Evolutionary conservation across 23 red algal species (phyloP).

Genomic region (Cyanidium caldarium): DNA sequence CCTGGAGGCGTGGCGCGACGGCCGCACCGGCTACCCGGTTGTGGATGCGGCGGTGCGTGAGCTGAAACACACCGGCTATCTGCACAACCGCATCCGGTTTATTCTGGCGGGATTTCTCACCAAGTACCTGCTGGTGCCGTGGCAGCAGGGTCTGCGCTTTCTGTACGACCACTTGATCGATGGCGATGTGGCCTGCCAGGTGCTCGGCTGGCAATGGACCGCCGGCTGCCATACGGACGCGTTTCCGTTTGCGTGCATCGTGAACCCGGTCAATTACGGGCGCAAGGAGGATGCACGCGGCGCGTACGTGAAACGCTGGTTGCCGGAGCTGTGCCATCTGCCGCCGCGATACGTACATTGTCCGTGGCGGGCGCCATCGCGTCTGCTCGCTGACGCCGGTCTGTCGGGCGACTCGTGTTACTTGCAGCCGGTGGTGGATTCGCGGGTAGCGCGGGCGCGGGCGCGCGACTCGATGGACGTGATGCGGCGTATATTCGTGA

Average conservation of each 20-base stretch:
- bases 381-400: background rate
- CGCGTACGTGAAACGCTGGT: conserved; percentile 5
- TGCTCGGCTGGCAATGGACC: conserved; percentile 90
- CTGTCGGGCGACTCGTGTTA: background rate
- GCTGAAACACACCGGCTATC: conserved; percentile 48
- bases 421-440: conserved; percentile 9
- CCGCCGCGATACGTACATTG: conserved; percentile 9
- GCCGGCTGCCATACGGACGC: conserved; percentile 78
- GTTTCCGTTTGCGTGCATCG: conserved; percentile 50
- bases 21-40: conserved; percentile 86
- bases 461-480: conserved; percentile 1
- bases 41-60: conserved; percentile 92
- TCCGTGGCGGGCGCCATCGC: conserved; percentile 1
- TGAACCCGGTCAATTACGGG: conserved; percentile 42
- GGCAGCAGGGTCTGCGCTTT: conserved; percentile 62
- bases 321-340: conserved; percentile 1
- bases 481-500: background rate
- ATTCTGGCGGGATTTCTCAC: conserved; percentile 73
- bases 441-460: background rate
- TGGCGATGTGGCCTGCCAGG: conserved; percentile 61
- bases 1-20: conserved; percentile 24
- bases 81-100: conserved; percentile 84
- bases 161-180: conserved; percentile 65
- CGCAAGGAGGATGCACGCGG: conserved; percentile 2
- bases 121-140: conserved; percentile 84